These are phyloP conservation scores for Suhomyces wounanorum DNA, from an alignment of 1,139 yeast genomes.

Conservation along the genomic window DNA sequence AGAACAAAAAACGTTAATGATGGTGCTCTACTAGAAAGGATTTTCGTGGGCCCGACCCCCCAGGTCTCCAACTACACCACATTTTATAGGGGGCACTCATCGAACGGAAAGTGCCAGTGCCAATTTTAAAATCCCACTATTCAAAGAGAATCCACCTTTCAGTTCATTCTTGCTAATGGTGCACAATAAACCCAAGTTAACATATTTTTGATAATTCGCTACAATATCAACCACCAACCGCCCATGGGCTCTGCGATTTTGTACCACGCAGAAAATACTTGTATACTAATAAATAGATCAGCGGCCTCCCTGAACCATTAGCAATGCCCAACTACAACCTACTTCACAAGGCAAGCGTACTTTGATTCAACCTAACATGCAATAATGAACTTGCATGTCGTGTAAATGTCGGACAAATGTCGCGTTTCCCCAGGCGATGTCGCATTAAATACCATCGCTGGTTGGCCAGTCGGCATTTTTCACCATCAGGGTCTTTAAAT, in stretches of 20 bases:
- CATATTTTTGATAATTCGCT: neutral
- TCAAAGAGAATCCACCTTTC: neutral
- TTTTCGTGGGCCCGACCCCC: neutral
- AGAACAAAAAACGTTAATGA: conserved; percentile 44
- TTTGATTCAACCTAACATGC: too few relatives aligned
- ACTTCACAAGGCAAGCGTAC: too few relatives aligned
- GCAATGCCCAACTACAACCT: too few relatives aligned
- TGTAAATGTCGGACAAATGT: neutral
- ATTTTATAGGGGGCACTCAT: neutral
- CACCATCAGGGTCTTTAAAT: conserved; percentile 7
- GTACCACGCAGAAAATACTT: neutral
- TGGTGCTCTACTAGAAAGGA: neutral
- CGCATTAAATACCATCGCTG: conserved; percentile 7
- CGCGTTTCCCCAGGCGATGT: neutral
- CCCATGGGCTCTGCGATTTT: neutral
- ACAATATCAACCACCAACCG: neutral
- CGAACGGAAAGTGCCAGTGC: neutral
- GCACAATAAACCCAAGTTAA: neutral
- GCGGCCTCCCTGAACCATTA: neutral
- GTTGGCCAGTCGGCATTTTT: conserved; percentile 10
- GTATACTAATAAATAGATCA: conserved; percentile 2
- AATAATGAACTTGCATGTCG: too few relatives aligned
- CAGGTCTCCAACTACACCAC: neutral
- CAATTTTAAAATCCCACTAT: neutral
- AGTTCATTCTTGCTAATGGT: too few relatives aligned